Conservation (phyloP, 306 rosid genomes). For the Cucurbita argyrosperma region DNA sequence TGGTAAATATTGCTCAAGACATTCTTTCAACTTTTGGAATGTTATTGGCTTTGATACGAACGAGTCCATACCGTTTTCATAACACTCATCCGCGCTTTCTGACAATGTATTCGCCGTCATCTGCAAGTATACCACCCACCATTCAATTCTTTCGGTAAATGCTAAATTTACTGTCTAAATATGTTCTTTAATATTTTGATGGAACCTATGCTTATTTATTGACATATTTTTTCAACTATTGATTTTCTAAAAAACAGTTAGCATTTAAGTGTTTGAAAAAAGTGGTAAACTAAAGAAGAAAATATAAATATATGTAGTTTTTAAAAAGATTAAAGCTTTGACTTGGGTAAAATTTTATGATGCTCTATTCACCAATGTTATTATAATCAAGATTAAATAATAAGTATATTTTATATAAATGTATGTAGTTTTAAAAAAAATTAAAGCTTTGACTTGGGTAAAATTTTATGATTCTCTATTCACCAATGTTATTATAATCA, state of each 20-base stretch:
- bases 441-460: too few species aligned
- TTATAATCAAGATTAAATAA: too few species aligned
- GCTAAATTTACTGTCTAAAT: not conserved
- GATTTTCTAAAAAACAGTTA: not conserved
- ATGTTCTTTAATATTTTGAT: not conserved
- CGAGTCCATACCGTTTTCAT: slow-evolving; percentile 75
- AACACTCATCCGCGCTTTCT: slow-evolving; percentile 87
- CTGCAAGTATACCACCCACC: slow-evolving; percentile 19
- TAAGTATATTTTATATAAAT: too few species aligned
- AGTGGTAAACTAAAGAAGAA: too few species aligned
- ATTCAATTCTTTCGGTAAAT: not conserved
- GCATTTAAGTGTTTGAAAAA: not conserved
- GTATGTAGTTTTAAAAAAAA: too few species aligned
- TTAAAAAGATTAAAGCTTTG: too few species aligned
- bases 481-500: too few species aligned
- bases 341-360: not conserved
- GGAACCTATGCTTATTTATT: not conserved
- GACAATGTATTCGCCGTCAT: slow-evolving; percentile 80
- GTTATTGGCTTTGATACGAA: slow-evolving; percentile 79
- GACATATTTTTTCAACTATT: not conserved
- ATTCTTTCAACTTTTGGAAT: slow-evolving; percentile 51
- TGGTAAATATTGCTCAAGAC: slow-evolving; percentile 39
- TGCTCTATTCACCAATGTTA: not conserved
- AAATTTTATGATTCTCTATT: not conserved
- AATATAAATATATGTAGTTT: not conserved